Conservation (phyloP, 768 basidiomycete species). For the Leccinum rimulosum region DNA sequence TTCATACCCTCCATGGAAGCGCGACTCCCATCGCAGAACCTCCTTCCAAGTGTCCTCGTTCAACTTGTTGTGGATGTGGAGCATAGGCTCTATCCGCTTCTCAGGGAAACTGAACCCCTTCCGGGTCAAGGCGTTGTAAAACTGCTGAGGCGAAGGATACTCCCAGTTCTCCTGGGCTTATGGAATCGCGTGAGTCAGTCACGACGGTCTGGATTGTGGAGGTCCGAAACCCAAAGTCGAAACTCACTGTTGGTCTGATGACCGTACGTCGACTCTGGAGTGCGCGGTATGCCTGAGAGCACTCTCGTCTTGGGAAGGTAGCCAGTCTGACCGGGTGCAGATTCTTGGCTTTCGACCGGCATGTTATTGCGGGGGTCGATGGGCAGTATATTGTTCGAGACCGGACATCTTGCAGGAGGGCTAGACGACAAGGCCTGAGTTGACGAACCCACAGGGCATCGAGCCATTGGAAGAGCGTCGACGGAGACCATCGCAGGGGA, state of each 20-base stretch:
- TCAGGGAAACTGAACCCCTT: slow-evolving; percentile 10
- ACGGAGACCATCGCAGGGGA: background rate
- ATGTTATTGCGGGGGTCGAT: slow-evolving; percentile 12
- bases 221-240: background rate
- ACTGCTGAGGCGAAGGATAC: slow-evolving; percentile 13
- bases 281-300: slow-evolving; percentile 8
- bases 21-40: slow-evolving; percentile 14
- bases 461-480: background rate
- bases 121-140: slow-evolving; percentile 13
- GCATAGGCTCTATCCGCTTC: slow-evolving; percentile 1
- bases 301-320: background rate
- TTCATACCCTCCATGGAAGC: slow-evolving; percentile 14
- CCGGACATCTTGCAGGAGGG: slow-evolving; percentile 4
- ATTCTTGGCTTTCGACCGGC: slow-evolving; percentile 11
- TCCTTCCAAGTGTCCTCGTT: slow-evolving; percentile 12
- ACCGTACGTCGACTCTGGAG: slow-evolving; percentile 7
- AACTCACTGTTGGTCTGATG: slow-evolving; percentile 12
- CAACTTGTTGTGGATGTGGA: slow-evolving; percentile 8
- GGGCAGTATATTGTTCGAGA: background rate
- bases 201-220: background rate
- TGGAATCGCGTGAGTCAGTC: background rate
- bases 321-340: background rate
- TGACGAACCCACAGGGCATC: slow-evolving; percentile 2
- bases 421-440: background rate
- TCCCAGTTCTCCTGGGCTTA: slow-evolving; percentile 13